A percentile compares a stretch with the other conserved stretches of the same genome.
Conservation (phyloP, 225 moss, liverwort and hornwort genomes). For the Pseudoscleropodium purum region DNA sequence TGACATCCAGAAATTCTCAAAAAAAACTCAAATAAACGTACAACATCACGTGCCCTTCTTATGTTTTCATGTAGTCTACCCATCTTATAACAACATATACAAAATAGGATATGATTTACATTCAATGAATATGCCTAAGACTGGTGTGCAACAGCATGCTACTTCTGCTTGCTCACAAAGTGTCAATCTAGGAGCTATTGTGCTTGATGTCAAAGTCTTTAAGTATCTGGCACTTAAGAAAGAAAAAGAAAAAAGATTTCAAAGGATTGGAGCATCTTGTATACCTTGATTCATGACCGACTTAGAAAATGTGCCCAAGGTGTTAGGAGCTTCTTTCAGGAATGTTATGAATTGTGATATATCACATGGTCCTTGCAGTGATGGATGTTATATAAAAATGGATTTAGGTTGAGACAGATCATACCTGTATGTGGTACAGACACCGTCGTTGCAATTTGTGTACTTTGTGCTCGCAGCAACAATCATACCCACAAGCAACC, state of each 20-base stretch:
- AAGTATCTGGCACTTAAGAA: neutral
- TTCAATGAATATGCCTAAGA: neutral
- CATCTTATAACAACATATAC: neutral
- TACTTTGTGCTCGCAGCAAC: slow-evolving; percentile 55
- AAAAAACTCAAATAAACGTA: neutral
- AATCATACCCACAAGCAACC: slow-evolving; percentile 59
- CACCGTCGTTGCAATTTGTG: slow-evolving; percentile 19
- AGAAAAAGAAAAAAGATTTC: neutral
- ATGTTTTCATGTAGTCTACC: neutral
- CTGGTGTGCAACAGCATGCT: neutral
- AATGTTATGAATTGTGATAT: neutral
- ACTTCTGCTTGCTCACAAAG: neutral
- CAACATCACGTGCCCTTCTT: neutral
- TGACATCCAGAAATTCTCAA: neutral
- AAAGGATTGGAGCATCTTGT: neutral
- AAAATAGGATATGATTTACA: neutral
- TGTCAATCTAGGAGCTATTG: no score
- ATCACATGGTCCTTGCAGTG: neutral
- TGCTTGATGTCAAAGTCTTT: neutral
- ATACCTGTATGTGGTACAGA: neutral
- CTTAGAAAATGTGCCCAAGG: neutral
- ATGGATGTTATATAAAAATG: neutral
- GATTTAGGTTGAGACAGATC: neutral
- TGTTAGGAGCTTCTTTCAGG: neutral
- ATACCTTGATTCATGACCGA: neutral